Conservation (phyloP, 106 monocot genomes). For the Xerophyta viscosa region DNA sequence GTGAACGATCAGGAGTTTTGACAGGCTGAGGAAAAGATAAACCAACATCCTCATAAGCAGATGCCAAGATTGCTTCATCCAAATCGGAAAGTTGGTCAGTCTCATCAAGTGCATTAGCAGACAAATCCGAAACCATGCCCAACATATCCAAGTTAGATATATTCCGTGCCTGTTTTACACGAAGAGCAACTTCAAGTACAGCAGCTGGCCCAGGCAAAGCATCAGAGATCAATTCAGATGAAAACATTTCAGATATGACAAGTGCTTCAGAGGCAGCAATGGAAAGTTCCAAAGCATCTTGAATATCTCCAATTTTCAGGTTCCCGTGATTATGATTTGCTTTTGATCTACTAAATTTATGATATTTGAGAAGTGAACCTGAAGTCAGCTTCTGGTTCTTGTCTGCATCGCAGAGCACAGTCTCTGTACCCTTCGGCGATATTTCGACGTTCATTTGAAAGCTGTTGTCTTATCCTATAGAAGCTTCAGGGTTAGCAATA, state of each 20-base stretch:
- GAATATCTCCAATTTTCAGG: conserved; percentile 6
- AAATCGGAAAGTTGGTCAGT: conserved; percentile 45
- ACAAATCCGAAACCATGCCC: conserved; percentile 9
- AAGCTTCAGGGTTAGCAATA: no score
- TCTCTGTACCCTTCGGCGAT: no score
- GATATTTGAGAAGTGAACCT: no score
- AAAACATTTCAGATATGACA: conserved; percentile 52
- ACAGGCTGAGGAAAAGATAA: conserved; percentile 25
- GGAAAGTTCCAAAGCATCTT: conserved; percentile 63
- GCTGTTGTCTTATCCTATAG: no score
- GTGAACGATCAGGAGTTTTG: conserved; percentile 10
- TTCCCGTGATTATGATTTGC: no score
- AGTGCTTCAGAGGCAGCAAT: conserved; percentile 84
- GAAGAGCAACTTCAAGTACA: conserved; percentile 55
- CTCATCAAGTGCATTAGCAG: conserved; percentile 28
- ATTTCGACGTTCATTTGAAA: no score
- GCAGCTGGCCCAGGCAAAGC: conserved; percentile 16
- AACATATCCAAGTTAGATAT: conserved; percentile 13
- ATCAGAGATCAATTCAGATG: conserved; percentile 15
- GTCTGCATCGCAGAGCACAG: no score
- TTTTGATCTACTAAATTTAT: no score
- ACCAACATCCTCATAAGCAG: conserved; percentile 69
- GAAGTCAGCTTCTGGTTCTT: no score
- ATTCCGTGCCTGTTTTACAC: conserved; percentile 50
- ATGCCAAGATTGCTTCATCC: conserved; percentile 52